Conservation (phyloP, 257 asterid genomes). For the Leptodermis oblonga region DNA sequence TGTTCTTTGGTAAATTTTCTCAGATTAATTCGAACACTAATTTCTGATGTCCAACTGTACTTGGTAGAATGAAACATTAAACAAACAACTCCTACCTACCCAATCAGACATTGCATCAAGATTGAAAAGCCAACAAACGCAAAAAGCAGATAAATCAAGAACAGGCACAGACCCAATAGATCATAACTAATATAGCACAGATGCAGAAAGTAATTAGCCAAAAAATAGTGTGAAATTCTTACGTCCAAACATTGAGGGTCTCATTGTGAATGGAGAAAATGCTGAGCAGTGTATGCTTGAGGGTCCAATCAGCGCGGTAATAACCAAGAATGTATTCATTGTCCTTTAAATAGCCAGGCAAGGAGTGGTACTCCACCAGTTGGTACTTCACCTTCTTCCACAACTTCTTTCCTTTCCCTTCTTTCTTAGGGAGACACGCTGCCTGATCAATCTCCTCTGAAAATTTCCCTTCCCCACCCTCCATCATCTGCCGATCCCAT, state of each 20-base stretch:
- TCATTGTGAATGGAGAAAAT: conserved; percentile 88
- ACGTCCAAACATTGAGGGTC: conserved; percentile 99
- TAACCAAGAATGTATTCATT: conserved; percentile 74
- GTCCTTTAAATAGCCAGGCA: conserved; percentile 95
- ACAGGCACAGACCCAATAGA: neutral
- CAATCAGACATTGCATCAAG: neutral
- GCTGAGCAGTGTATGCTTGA: conserved; percentile 75
- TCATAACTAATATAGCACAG: neutral
- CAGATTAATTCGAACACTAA: too few species aligned
- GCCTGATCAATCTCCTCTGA: conserved; percentile 30
- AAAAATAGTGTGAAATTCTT: conserved; percentile 36
- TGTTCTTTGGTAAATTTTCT: too few species aligned
- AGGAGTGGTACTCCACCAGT: conserved; percentile 85
- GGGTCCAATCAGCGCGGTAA: conserved; percentile 92
- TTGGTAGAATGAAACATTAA: neutral
- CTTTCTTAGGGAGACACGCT: conserved; percentile 21
- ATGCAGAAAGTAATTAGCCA: too few species aligned
- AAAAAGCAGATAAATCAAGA: neutral
- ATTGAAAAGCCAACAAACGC: neutral
- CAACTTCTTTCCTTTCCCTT: conserved; percentile 62
- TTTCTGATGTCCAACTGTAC: neutral
- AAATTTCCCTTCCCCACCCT: conserved; percentile 28
- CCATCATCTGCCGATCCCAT: conserved; percentile 45
- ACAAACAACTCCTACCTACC: neutral
- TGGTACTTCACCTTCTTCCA: conserved; percentile 94